Evolutionary conservation across 768 basidiomycete genomes (phyloP), one percentile per base, ranked within the genome.

Genomic region (Collybia sordida): DNA sequence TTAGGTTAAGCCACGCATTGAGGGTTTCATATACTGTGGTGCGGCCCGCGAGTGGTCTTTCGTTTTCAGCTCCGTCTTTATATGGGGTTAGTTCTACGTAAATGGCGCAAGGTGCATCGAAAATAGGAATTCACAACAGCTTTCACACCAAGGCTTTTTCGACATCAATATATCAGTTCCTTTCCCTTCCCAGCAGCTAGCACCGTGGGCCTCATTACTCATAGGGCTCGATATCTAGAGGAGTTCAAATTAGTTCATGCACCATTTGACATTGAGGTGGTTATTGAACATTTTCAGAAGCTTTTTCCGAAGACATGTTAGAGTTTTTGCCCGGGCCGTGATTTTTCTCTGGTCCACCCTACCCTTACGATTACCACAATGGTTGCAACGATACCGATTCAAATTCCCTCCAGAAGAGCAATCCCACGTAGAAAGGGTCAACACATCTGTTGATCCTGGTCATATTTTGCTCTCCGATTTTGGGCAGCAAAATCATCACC

Each of bases 331-430:
- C 18, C 54, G 25, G 18, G 21, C 27, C 36, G 17, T 52, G 25
- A 21, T 41, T 19, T 36, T 49, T 35, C 43, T 52, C 15, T 52
- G 43, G 47, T 49, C 40, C 15, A 44, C 34, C 17, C 25, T 56
- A 15, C 17, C 41, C 23, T 27, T 25, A 14, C 38, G 36, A 18
- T 4, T 49, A 5, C 27, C 18, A 27, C 31, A 17, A 27, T 7
- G 22, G 6, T 49, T 44, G 37, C 2, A 24, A 46, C 3, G 9
- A 3, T 3, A 12, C 27, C 9, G 15, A n/a, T 21, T 3, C 17
- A 36, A 27, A 37, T 7, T 7, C 23, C 36, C 18, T 14, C 14
- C 7, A 28, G 17, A 38, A 42, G 35, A 47, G 31, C 39, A 15
- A 4, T 6, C 35, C 19, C 14, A 35, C 15, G 14, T 43, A 14